Conservation (phyloP, 1,284 basidiomycete genomes). For the Ceratobasidium sp. region DNA sequence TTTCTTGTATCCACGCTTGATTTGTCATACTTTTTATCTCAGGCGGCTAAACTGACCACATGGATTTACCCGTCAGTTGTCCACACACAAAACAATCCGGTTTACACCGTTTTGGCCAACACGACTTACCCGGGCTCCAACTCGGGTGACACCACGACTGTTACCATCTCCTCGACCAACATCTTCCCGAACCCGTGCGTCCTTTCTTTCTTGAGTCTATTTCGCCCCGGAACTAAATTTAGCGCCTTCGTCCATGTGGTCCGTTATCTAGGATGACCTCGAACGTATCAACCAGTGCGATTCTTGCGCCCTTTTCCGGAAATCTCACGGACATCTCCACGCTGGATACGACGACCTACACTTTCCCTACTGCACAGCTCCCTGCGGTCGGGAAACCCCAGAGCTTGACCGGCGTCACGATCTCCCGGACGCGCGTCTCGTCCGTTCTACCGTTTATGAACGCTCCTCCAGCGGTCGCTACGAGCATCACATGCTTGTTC, state of each 20-base stretch:
- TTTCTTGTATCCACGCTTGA: neutral
- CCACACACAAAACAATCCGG: conserved; percentile 44
- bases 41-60: neutral
- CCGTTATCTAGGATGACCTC: conserved; percentile 9
- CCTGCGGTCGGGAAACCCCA: conserved; percentile 33
- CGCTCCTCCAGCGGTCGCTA: neutral
- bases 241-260: no score
- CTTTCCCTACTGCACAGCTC: conserved; percentile 33
- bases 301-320: conserved; percentile 32
- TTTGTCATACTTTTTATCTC: conserved; percentile 18
- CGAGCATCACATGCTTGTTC: conserved; percentile 9
- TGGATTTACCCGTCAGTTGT: conserved; percentile 17
- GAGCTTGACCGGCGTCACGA: conserved; percentile 28
- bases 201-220: neutral
- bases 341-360: conserved; percentile 42
- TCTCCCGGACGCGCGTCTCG: conserved; percentile 35
- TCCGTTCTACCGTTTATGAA: conserved; percentile 35
- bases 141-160: conserved; percentile 21
- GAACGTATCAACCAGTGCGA: neutral
- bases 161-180: conserved; percentile 9
- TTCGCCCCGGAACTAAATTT: neutral
- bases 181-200: conserved; percentile 28
- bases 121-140: conserved; percentile 36
- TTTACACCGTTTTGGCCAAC: conserved; percentile 35
- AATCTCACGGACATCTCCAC: conserved; percentile 31